Base-by-base conservation (phyloP, 2,329 filamentous ascomycete species). In the Fusarium oligoseptatum region DNA sequence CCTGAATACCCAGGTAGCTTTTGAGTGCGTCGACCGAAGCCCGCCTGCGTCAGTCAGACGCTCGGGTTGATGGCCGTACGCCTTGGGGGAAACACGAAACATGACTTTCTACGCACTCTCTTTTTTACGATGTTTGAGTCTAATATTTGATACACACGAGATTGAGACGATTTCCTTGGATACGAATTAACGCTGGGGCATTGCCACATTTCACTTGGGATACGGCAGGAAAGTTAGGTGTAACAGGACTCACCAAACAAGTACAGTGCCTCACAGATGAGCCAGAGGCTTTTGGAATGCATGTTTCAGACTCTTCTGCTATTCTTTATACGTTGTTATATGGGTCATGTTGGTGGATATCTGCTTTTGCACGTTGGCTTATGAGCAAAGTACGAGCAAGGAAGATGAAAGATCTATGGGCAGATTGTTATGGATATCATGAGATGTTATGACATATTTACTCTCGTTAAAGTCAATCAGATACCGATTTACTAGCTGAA, bases 161-260 rank as follows among this genome's bases (percentile, higher is more conserved):
- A 52, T 50, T 36, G 48, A 34, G 34, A 64, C 27, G 32, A 32
- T 22, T 63, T 66, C 57, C 61, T 48, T 61, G 43, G 60, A 37
- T 43, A 43, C 34, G 64, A 32, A 66, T 57, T 55, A 36, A 11
- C 71, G 36, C 63, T 37, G 62, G 52, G 34, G 43, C 50, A 65
- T 60, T 66, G 60, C 64, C 41, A 37, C 37, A 27, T 62, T 75
- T 66, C 20, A 36, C 37, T 58, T 27, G 50, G 50, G 34, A 57
- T 48, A 64, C 61, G 57, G 56, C 69, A 67, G 56, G 61, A 70
- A 32, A 61, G 61, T 67, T 67, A 71, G 76, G 75, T 68, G 77
- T 60, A 75, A 78, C 77, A 78, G 76, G 32, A 77, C 76, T 76
- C 72, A 68, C 65, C 56, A 64, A 63, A 62, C 62, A 58, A 72